These are phyloP conservation scores for Crithidia bombi DNA, from an alignment of 208 protist genomes.

Conservation along the genomic window DNA sequence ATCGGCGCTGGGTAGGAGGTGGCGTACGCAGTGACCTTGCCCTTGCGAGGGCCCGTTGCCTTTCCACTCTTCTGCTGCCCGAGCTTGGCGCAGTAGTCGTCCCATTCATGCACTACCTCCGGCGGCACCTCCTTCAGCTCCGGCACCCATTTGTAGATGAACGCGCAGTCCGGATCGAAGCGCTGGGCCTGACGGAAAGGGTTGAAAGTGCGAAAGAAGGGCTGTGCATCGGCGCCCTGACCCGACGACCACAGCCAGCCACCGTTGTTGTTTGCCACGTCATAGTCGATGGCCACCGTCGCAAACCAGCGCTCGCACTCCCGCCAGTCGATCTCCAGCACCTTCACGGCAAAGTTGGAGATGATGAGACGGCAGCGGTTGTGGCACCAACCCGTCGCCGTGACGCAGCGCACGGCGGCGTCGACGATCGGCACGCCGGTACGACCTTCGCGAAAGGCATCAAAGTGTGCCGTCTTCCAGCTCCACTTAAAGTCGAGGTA, in stretches of 20 bases:
- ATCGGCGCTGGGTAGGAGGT: slow-evolving; percentile 69
- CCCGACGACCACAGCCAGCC: slow-evolving; percentile 83
- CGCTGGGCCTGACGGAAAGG: slow-evolving; percentile 69
- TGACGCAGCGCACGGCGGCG: slow-evolving; percentile 91
- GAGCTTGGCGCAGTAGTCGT: slow-evolving; percentile 53
- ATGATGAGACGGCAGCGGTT: slow-evolving; percentile 83
- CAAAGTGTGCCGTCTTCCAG: slow-evolving; percentile 60
- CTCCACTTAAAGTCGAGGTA: slow-evolving; percentile 67
- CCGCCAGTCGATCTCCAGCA: slow-evolving; percentile 91
- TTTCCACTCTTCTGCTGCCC: slow-evolving; percentile 8
- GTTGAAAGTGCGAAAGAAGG: slow-evolving; percentile 87
- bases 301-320: slow-evolving; percentile 90
- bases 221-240: slow-evolving; percentile 79
- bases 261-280: slow-evolving; percentile 87
- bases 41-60: background rate
- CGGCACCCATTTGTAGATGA: slow-evolving; percentile 78
- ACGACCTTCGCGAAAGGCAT: slow-evolving; percentile 69
- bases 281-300: slow-evolving; percentile 85
- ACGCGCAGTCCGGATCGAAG: slow-evolving; percentile 64
- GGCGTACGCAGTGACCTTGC: slow-evolving; percentile 22
- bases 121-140: slow-evolving; percentile 64
- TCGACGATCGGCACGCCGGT: slow-evolving; percentile 94
- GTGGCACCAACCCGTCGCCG: slow-evolving; percentile 79
- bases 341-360: slow-evolving; percentile 89
- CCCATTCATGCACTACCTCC: slow-evolving; percentile 71